These are phyloP conservation scores for Botryotinia globosa DNA, from an alignment of 2,329 filamentous ascomycete species.

Conservation along the genomic window DNA sequence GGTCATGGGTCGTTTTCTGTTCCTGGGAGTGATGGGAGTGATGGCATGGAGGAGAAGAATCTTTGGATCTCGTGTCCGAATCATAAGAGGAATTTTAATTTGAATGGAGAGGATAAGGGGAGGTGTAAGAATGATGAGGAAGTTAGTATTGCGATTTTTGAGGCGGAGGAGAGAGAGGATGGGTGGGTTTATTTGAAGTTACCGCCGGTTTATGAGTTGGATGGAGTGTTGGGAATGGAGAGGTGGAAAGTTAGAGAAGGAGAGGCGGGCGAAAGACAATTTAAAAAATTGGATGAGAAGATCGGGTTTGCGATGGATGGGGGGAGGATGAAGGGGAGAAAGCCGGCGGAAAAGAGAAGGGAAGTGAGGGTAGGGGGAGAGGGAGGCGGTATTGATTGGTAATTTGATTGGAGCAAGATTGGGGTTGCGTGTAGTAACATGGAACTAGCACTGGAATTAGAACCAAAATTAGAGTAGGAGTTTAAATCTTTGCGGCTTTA, in stretches of 20 bases:
- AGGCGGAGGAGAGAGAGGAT: conserved; percentile 69
- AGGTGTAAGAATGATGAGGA: conserved; percentile 70
- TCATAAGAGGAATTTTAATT: conserved; percentile 87
- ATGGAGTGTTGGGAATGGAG: conserved; percentile 71
- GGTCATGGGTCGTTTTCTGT: background rate
- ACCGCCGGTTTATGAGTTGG: conserved; percentile 76
- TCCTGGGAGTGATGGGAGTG: background rate
- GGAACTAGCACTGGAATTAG: background rate
- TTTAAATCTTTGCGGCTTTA: background rate
- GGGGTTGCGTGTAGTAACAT: background rate
- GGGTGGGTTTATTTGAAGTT: conserved; percentile 78
- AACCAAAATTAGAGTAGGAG: background rate
- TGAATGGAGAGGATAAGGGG: conserved; percentile 63
- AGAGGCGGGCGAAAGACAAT: conserved; percentile 48
- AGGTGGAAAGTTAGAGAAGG: conserved; percentile 76
- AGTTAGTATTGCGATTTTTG: conserved; percentile 80
- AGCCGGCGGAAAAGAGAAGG: background rate
- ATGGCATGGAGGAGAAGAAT: conserved; percentile 43
- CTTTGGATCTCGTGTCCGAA: conserved; percentile 86
- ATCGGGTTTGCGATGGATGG: conserved; percentile 10
- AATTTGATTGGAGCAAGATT: background rate
- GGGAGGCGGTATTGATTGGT: conserved; percentile 16
- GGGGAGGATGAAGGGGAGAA: conserved; percentile 6
- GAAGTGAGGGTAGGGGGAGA: background rate
- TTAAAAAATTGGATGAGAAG: conserved; percentile 38